Evolutionary conservation across 1,139 yeast species (phyloP).

Genomic region (Lizanozyma gosingica): DNA sequence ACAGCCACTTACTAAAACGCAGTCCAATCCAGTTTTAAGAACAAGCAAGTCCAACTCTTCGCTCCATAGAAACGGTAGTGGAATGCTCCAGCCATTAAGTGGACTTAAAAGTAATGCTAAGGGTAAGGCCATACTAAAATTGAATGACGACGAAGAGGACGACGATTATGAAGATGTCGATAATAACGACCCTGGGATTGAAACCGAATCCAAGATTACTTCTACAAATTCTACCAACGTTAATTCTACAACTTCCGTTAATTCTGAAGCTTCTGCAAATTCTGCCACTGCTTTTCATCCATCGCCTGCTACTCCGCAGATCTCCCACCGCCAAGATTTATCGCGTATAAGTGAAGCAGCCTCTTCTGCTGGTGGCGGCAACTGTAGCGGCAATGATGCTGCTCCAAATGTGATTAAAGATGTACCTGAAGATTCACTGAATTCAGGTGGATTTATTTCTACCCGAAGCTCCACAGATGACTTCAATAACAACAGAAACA

Average conservation of each 20-base stretch:
- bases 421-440: no score
- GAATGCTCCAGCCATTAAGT: constrained; percentile 8
- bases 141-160: constrained; percentile 9
- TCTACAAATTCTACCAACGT: neutral
- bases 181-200: no score
- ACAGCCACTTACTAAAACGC: constrained; percentile 8
- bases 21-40: constrained; percentile 9
- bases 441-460: constrained; percentile 3
- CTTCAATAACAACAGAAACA: constrained; percentile 7
- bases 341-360: constrained; percentile 6
- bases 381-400: neutral
- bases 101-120: constrained; percentile 34
- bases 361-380: neutral
- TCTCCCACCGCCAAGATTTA: no score
- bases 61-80: constrained; percentile 20
- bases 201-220: no score
- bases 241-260: neutral
- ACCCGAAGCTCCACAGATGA: constrained; percentile 13
- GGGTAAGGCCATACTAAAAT: constrained; percentile 31
- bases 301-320: no score
- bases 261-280: neutral
- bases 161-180: constrained; percentile 11
- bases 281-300: neutral
- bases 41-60: constrained; percentile 28
- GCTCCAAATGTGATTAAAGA: no score